Base-by-base conservation (phyloP, 176 grass and related monocot genomes). In the Tuctoria greenei region DNA sequence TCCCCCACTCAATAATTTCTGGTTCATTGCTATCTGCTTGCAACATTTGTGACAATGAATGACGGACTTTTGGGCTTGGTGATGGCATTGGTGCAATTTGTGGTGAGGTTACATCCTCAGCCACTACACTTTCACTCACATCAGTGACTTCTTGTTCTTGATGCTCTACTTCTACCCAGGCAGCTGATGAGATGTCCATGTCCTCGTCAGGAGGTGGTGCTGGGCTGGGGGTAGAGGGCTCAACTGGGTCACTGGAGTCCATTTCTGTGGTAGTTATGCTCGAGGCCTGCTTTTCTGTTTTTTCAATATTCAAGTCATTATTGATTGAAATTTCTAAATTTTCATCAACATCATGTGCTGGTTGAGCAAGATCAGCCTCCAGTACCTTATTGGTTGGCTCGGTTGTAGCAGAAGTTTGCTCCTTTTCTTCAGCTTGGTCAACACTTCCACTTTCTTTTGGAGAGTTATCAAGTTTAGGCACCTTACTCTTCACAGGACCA, bases 11-110 rank as follows among this genome's bases (percentile, higher is more conserved):
- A 28, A 99, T 90, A 60, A 90, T 92, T 88, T 99, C 96, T 10
- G 92, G 89, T 82, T 99, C 96, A 71, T 85, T 91, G 74, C 77
- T 87, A 76, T 99, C 96, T 77, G 92, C 92, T 95, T 99, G 96
- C 69, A 99, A 76, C 96, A 99, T 99, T 88, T 99, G 96, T 54
- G 96, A 99, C 74, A 99, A 82, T 21, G 96, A 99, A 82, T 99
- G 89, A 31, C 81, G 89, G 65, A 99, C 82, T 71, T 86, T 93
- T 13, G 96, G 92, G 70, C 96, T 99, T 79, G 92, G 89, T 51
- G 87, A 89, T 82, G 79, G 70, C 27, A 82, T 46, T 55, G 86
- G 82, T 76, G 46, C 85, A 72, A 87, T 82, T 47, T 58, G 77
- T 77, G 72, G 76, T 14, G 88, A 81, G 67, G 71, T 83, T 41